These are phyloP conservation scores for Orbilia blumenaviensis DNA, from an alignment of 2,329 filamentous ascomycete genomes.

Conservation along the genomic window DNA sequence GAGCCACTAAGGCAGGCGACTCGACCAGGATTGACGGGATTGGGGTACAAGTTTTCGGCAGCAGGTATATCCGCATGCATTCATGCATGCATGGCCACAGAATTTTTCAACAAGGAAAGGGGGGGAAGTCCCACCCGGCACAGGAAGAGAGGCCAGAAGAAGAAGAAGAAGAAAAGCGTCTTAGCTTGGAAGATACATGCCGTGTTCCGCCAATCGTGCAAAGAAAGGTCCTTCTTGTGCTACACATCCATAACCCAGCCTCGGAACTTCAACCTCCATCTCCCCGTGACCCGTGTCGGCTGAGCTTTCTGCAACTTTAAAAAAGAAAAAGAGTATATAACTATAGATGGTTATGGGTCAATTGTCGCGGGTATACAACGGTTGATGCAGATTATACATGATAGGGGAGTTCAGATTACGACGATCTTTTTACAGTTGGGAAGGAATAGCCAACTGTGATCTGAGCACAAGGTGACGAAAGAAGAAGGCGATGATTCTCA, in stretches of 20 bases:
- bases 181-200: not conserved
- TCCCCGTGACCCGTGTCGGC: not conserved
- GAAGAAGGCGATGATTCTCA: not conserved
- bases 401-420: not conserved
- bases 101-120: too few relatives aligned
- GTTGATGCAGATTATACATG: not conserved
- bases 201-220: not conserved
- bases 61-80: too few relatives aligned
- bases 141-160: too few relatives aligned
- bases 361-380: not conserved
- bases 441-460: not conserved
- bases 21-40: not conserved
- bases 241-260: not conserved
- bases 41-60: not conserved
- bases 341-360: too few relatives aligned
- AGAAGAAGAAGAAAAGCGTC: not conserved
- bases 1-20: not conserved
- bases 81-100: not conserved
- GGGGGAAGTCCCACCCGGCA: too few relatives aligned
- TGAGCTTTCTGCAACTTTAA: not conserved
- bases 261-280: conserved; percentile 9
- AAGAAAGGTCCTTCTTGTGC: not conserved
- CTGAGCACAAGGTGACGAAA: not conserved
- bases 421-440: not conserved
- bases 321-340: not conserved